Conservation (phyloP, 805 yeast genomes). For the Teunomyces aglyptinius region DNA sequence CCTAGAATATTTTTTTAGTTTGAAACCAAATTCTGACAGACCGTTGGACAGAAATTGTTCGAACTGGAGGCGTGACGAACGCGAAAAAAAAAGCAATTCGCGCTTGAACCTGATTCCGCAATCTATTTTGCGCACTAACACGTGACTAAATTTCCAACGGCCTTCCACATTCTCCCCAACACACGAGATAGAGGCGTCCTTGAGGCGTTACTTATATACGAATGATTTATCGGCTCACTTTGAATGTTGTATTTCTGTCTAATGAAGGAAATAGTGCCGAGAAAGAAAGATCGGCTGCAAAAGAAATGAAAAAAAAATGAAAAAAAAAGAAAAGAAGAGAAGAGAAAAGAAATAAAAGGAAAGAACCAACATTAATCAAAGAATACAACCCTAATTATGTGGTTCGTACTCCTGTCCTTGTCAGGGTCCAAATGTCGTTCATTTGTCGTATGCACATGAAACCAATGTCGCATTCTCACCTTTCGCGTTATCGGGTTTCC, state of each 20-base stretch:
- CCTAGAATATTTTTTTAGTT: neutral
- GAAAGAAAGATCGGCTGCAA: neutral
- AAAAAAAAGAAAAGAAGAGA: neutral
- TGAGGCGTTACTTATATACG: neutral
- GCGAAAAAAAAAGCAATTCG: neutral
- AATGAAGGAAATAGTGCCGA: too few species aligned
- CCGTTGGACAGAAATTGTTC: neutral
- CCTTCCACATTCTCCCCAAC: too few species aligned
- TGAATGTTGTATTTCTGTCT: too few species aligned
- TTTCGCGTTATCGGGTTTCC: conserved; percentile 4
- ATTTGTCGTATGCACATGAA: too few species aligned
- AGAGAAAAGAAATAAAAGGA: neutral
- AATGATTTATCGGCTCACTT: neutral
- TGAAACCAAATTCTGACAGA: neutral
- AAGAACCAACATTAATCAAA: neutral
- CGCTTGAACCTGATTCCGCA: neutral
- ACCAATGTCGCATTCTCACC: neutral
- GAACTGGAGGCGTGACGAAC: neutral
- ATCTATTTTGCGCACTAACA: neutral
- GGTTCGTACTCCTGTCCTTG: neutral
- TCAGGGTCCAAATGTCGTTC: neutral
- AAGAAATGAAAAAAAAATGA: neutral
- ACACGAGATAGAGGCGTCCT: neutral
- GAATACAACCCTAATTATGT: neutral
- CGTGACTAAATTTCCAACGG: neutral